Base-by-base conservation (phyloP, 148 eudicot genomes). In the Rhododendron henanense region DNA sequence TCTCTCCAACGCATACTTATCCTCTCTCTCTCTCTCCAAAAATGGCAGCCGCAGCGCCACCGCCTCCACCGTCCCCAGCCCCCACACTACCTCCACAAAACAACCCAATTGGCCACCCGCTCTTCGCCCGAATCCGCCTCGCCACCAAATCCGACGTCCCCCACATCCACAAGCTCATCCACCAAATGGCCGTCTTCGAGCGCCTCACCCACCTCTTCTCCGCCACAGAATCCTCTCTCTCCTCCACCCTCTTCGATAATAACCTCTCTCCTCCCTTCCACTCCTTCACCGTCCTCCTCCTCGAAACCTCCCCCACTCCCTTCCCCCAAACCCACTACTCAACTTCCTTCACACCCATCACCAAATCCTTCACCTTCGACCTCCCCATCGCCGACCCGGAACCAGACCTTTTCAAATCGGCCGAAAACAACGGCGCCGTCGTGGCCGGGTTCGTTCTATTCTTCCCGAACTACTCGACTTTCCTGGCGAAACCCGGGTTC, bases 211-310 rank as follows among this genome's bases (percentile, higher is more conserved):
- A 95, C 86, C 93, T 90, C 88, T 91, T 87, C 84, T 31, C 88
- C 81, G 94, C 97, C 88, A 94, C 98, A 47, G 90, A 92, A 57
- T n/a, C 84, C 14, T 89, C 94, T 35, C 95, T 95, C 85, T 45
- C 94, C 81, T 53, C 94, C 85, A 95, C 97, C 71, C 94, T 95
- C 79, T 95, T 95, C 89, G 85, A 86, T 81, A 53, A 81, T 31
- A 82, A 81, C 84, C 41, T 86, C 3, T 85, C 95, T 1, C 90
- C 94, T 13, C 98, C 96, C 9, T 93, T 93, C 89, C 82, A 87
- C 74, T 92, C 98, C 81, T 94, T 95, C 94, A 95, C 98, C 74
- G 90, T 94, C 85, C 88, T 95, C 90, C 84, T 95, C 69, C 95
- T 95, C 85, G 98, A 95, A 86, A 86, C 87, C 67, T 92, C 97